Evolutionary conservation across 1,284 basidiomycete genomes (phyloP).

Genomic region (Sporisorium sorghi): DNA sequence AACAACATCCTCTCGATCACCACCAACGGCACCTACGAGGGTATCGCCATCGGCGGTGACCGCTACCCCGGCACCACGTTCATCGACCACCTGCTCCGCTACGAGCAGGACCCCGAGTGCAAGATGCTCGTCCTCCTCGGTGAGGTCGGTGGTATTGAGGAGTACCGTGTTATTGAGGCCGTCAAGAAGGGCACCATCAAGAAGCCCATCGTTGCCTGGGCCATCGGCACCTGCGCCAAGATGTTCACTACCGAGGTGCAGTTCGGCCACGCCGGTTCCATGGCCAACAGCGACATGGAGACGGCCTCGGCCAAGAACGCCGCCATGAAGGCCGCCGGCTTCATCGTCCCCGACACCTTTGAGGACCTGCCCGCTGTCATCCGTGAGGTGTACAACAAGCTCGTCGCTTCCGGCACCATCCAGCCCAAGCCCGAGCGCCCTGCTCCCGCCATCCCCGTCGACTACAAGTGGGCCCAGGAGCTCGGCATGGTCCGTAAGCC

Average conservation of each 20-base stretch:
- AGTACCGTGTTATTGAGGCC: conserved; percentile 98
- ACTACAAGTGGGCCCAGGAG: conserved; percentile 99
- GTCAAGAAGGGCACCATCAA: conserved; percentile 93
- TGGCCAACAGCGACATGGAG: conserved; percentile 97
- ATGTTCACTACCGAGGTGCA: conserved; percentile 99
- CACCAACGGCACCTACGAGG: conserved; percentile 99
- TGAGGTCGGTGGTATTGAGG: conserved; percentile 98
- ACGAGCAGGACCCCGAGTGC: conserved; percentile 96
- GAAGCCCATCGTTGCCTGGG: conserved; percentile 99
- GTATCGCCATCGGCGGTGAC: conserved; percentile 99
- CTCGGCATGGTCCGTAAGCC: conserved; percentile 98
- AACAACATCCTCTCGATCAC: conserved; percentile 99
- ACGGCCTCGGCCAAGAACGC: conserved; percentile 97
- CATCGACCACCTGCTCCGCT: conserved; percentile 97
- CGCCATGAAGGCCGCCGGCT: conserved; percentile 93
- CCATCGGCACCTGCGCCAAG: conserved; percentile 99
- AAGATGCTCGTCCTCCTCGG: conserved; percentile 98
- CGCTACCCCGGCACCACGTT: conserved; percentile 98
- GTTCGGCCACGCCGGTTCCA: conserved; percentile 97
- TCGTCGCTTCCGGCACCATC: conserved; percentile 81
- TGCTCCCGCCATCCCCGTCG: conserved; percentile 96
- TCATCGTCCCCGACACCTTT: conserved; percentile 97
- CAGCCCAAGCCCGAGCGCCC: conserved; percentile 82
- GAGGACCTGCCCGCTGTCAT: conserved; percentile 91
- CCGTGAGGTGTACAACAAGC: conserved; percentile 84